Percentiles rank a stretch among this genome's conserved stretches.
phyloP scores from a whole-genome alignment of 257 asterid genomes.

The Misopates orontium region DNA sequence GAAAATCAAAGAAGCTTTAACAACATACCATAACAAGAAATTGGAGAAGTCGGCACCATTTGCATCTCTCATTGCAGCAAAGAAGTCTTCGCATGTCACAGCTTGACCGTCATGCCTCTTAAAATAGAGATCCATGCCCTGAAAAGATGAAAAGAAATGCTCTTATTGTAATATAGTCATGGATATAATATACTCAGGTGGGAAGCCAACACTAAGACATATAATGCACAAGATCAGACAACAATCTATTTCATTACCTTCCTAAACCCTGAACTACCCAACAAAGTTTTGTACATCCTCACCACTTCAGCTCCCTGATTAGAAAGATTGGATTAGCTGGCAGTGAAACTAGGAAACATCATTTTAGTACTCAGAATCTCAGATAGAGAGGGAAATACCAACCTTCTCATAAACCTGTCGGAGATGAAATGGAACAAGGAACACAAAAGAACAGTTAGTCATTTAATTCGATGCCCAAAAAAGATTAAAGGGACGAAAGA shows the following conservation, averaged over 20 bases:
- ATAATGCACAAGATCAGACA: neutral
- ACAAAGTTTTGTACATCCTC: conserved; percentile 85
- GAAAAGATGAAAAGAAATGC: conserved; percentile 21
- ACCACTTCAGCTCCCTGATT: conserved; percentile 89
- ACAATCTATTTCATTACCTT: conserved; percentile 42
- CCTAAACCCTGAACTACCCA: conserved; percentile 73
- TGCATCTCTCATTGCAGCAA: conserved; percentile 98
- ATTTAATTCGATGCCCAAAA: conserved; percentile 14
- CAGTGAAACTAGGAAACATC: neutral
- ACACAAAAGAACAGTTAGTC: conserved; percentile 29
- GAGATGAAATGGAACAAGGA: conserved; percentile 27
- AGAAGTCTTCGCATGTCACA: conserved; percentile 82
- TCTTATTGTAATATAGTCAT: neutral
- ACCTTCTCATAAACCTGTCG: conserved; percentile 81
- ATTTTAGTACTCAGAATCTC: neutral
- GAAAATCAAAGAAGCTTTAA: conserved; percentile 24
- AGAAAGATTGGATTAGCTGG: conserved; percentile 21
- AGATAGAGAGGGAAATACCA: conserved; percentile 21
- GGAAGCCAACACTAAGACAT: conserved; percentile 7
- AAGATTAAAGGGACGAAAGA: conserved; percentile 17
- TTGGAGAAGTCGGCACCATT: conserved; percentile 79
- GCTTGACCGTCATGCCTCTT: conserved; percentile 88
- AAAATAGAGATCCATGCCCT: conserved; percentile 87
- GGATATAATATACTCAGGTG: neutral
- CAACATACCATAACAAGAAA: conserved; percentile 75